Conservation (phyloP, 768 basidiomycete genomes). For the Mycena latifolia region DNA sequence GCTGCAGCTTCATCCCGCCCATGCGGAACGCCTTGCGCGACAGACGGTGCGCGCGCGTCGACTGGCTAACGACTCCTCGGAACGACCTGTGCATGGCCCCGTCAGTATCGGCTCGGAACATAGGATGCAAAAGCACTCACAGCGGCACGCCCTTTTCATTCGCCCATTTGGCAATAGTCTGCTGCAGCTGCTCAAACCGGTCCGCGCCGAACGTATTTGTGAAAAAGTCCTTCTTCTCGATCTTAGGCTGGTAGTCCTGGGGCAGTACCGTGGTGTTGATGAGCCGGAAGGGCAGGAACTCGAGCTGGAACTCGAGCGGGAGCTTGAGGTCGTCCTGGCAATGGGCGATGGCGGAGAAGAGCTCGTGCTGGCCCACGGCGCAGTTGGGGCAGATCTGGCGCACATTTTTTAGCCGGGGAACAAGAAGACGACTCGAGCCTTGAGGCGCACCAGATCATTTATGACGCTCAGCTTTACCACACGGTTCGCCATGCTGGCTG, state of each 20-base stretch:
- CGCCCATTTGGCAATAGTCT: conserved; percentile 63
- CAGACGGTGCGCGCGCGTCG: conserved; percentile 79
- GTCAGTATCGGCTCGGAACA: neutral
- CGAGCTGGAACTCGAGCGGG: conserved; percentile 62
- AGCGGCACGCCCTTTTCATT: conserved; percentile 69
- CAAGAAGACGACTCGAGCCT: neutral
- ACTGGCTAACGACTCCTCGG: conserved; percentile 71
- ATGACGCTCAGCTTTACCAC: conserved; percentile 62
- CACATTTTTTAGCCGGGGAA: conserved; percentile 9
- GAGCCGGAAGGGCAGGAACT: conserved; percentile 66
- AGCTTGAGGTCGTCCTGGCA: conserved; percentile 62
- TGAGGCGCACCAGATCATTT: conserved; percentile 59
- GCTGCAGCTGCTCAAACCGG: conserved; percentile 54
- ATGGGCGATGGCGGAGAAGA: conserved; percentile 60
- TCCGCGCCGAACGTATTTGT: conserved; percentile 66
- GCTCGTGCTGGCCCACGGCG: conserved; percentile 65
- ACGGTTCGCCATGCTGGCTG: conserved; percentile 53
- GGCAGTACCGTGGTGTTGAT: conserved; percentile 53
- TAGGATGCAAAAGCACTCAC: conserved; percentile 49
- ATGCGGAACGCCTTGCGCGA: conserved; percentile 74
- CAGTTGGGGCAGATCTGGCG: conserved; percentile 64
- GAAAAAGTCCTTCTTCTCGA: conserved; percentile 58
- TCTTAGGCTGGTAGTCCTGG: conserved; percentile 49
- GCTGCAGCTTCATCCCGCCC: conserved; percentile 72
- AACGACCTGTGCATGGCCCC: conserved; percentile 56